phyloP scores from a whole-genome alignment of 345 rosid genomes.

The Leavenworthia alabamica region DNA sequence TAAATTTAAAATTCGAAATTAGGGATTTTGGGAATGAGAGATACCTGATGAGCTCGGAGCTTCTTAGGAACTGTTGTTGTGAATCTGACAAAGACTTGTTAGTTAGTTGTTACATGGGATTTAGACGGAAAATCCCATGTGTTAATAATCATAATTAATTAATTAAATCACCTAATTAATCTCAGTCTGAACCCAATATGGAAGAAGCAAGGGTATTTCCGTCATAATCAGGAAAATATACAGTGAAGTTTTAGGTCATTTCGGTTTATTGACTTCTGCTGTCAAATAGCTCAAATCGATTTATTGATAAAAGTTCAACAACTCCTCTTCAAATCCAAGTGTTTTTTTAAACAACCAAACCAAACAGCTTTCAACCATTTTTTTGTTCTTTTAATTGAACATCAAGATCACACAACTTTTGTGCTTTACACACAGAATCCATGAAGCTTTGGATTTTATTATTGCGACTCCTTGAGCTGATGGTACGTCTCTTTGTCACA shows the following conservation, averaged over 20 bases:
- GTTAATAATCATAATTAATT: not conserved
- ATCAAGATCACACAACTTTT: conserved; percentile 7
- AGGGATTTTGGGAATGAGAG: not conserved
- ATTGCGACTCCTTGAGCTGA: not conserved
- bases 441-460: not conserved
- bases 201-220: conserved; percentile 1
- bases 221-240: not conserved
- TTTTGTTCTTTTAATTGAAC: not conserved
- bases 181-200: not conserved
- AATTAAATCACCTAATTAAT: not conserved
- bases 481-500: not conserved
- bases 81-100: conserved; percentile 28
- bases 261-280: too few relatives aligned
- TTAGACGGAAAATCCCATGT: conserved; percentile 25
- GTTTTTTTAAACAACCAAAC: conserved; percentile 5
- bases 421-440: not conserved
- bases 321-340: conserved; percentile 5
- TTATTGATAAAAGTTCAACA: conserved; percentile 7
- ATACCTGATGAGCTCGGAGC: conserved; percentile 26
- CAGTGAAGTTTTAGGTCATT: conserved; percentile 12
- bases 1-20: not conserved
- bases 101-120: conserved; percentile 1
- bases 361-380: conserved; percentile 13
- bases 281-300: not conserved
- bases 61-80: conserved; percentile 11